phyloP scores from a whole-genome alignment of 108 stramenopile species.

The Skeletonema menzelii region DNA sequence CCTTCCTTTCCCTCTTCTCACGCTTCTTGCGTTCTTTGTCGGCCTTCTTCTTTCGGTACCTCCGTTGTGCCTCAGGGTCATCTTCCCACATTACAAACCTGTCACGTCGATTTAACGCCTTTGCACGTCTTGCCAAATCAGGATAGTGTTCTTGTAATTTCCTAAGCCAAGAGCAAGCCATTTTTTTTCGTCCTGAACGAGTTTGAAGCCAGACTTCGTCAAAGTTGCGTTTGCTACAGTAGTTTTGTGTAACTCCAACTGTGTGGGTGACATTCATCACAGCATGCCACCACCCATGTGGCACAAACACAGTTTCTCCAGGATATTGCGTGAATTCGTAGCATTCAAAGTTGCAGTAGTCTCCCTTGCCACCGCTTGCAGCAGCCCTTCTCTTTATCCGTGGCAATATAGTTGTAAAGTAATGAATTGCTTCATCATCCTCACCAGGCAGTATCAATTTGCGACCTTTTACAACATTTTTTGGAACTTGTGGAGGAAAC shows the following conservation, averaged over 20 bases:
- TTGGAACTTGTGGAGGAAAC: constrained; percentile 92
- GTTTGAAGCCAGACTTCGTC: constrained; percentile 92
- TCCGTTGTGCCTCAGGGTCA: constrained; percentile 47
- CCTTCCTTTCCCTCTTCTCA: constrained; percentile 26
- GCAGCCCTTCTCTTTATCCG: constrained; percentile 83
- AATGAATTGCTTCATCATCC: constrained; percentile 99
- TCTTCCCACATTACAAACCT: constrained; percentile 90
- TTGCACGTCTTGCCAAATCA: constrained; percentile 76
- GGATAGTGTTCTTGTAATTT: constrained; percentile 68
- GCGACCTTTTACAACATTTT: constrained; percentile 86
- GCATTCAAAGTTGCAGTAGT: constrained; percentile 76
- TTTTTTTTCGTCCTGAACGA: constrained; percentile 89
- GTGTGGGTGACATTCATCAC: constrained; percentile 96
- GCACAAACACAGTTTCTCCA: constrained; percentile 96
- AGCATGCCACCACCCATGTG: constrained; percentile 98
- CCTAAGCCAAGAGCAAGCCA: constrained; percentile 92
- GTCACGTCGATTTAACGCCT: constrained; percentile 79
- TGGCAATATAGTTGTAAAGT: constrained; percentile 91
- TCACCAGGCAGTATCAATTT: constrained; percentile 71
- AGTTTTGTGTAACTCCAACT: constrained; percentile 97
- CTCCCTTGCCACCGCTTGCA: constrained; percentile 15
- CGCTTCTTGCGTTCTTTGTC: constrained; percentile 48
- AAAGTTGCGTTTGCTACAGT: constrained; percentile 92
- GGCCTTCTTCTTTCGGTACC: constrained; percentile 38
- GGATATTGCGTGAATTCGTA: constrained; percentile 96